Conservation (phyloP, 2,329 filamentous ascomycete species). For the Alternaria sp. region DNA sequence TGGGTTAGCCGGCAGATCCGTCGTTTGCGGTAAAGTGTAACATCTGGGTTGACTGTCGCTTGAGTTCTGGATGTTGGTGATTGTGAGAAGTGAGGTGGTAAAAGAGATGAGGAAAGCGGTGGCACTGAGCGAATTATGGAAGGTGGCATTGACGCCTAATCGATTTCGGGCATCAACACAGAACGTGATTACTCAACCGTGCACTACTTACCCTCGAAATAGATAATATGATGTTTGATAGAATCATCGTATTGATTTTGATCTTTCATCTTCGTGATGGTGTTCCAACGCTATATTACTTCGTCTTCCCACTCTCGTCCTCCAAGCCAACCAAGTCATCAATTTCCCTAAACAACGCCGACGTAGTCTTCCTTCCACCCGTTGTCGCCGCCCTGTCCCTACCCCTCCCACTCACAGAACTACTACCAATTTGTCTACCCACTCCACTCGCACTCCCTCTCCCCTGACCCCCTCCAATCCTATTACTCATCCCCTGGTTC, state of each 20-base stretch:
- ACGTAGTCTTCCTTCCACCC: constrained; percentile 26
- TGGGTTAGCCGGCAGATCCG: background rate
- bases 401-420: background rate
- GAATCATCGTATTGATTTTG: rapidly evolving
- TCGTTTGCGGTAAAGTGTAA: background rate
- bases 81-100: too few relatives aligned
- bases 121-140: background rate
- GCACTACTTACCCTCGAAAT: background rate
- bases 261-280: background rate
- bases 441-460: background rate
- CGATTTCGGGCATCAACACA: background rate
- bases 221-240: background rate
- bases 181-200: background rate
- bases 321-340: constrained; percentile 33
- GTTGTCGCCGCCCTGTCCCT: rapidly evolving
- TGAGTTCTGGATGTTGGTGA: background rate
- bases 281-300: background rate
- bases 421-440: background rate
- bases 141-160: background rate
- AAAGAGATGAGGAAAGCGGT: background rate
- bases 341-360: constrained; percentile 36
- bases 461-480: constrained; percentile 3
- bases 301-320: background rate
- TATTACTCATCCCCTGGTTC: constrained; percentile 20
- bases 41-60: background rate